phyloP scores from a whole-genome alignment of 139 green algal genomes.

The Volvox africanus region DNA sequence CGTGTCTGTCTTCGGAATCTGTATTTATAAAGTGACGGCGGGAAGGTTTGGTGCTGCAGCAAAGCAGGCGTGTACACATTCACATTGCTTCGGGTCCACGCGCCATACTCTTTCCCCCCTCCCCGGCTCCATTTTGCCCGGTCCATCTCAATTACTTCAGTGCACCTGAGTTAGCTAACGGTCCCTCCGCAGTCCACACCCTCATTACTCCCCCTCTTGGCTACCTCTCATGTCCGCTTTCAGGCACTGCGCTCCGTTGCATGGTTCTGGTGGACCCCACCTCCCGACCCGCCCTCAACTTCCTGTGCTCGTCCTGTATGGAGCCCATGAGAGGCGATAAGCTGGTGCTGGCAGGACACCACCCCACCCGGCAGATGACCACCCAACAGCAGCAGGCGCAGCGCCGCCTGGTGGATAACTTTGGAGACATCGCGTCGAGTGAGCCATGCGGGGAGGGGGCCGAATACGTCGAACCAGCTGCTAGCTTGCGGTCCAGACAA shows the following conservation, averaged over 20 bases:
- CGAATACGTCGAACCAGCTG: too few relatives aligned
- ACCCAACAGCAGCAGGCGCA: slow-evolving; percentile 52
- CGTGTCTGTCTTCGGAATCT: too few relatives aligned
- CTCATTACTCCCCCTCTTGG: neutral
- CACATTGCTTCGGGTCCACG: neutral
- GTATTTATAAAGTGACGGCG: too few relatives aligned
- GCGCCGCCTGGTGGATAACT: slow-evolving; percentile 54
- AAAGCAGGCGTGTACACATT: neutral
- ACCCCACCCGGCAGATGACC: slow-evolving; percentile 45
- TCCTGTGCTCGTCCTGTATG: slow-evolving; percentile 44
- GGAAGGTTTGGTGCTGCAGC: too few relatives aligned
- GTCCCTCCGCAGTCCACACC: neutral
- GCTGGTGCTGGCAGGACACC: slow-evolving; percentile 54
- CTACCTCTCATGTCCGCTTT: neutral
- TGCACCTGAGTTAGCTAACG: too few relatives aligned
- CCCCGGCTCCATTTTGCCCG: neutral
- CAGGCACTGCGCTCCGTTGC: slow-evolving; percentile 38
- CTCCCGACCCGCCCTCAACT: slow-evolving; percentile 42
- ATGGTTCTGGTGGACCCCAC: slow-evolving; percentile 57
- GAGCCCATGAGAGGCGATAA: slow-evolving; percentile 54
- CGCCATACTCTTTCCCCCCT: too few relatives aligned
- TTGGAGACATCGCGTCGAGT: slow-evolving; percentile 43
- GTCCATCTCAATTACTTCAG: neutral
- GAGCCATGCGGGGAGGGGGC: neutral
- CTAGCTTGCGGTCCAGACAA: too few relatives aligned